A percentile compares a stretch with the other conserved stretches of the same genome.
Conservation (phyloP, 306 rosid species). For the Cucurbita pepo region DNA sequence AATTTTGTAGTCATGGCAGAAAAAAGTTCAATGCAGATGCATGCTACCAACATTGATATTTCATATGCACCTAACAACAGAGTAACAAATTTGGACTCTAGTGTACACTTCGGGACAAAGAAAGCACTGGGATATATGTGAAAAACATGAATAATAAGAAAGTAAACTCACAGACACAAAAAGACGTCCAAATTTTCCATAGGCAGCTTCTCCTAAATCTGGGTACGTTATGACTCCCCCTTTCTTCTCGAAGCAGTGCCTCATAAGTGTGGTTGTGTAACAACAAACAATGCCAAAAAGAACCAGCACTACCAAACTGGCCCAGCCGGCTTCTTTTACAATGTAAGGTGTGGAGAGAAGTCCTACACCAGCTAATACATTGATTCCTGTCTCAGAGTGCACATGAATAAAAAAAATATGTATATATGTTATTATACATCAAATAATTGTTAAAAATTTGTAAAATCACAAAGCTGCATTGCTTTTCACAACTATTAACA, state of each 20-base stretch:
- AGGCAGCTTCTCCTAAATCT: constrained; percentile 85
- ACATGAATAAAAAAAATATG: background rate
- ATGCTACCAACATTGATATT: background rate
- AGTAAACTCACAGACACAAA: constrained; percentile 44
- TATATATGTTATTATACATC: background rate
- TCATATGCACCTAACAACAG: background rate
- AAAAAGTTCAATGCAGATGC: background rate
- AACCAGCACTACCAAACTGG: constrained; percentile 41
- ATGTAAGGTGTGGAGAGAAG: constrained; percentile 65
- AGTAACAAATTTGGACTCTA: background rate
- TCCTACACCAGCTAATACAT: constrained; percentile 78
- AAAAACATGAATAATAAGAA: background rate
- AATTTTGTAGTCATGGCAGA: background rate
- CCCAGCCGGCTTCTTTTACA: constrained; percentile 70
- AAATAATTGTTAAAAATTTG: background rate
- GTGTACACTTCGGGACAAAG: background rate
- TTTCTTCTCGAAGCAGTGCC: constrained; percentile 52
- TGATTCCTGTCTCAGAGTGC: constrained; percentile 34
- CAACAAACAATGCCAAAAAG: constrained; percentile 58
- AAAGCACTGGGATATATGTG: background rate
- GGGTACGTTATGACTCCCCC: constrained; percentile 51
- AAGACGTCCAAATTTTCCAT: constrained; percentile 59
- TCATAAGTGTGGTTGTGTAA: constrained; percentile 74
- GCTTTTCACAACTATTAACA: background rate
- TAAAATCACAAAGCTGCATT: background rate